These are phyloP conservation scores for Podospora pseudoanserina DNA, from an alignment of 495 filamentous ascomycete genomes.

Conservation along the genomic window DNA sequence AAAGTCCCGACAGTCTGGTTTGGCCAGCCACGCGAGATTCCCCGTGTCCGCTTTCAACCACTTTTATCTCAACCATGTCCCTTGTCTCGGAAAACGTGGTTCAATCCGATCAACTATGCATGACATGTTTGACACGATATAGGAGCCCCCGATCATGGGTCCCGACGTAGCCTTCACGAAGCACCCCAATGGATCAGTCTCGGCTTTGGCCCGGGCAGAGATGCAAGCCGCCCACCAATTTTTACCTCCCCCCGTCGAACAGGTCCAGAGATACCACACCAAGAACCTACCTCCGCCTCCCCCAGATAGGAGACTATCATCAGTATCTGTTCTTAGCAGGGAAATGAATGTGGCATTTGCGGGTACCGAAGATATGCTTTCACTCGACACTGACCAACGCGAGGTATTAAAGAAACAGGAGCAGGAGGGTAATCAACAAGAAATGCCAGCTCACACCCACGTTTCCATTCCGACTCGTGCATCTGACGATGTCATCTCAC, in stretches of 20 bases:
- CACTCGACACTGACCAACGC: neutral
- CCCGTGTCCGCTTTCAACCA: neutral
- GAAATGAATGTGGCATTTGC: constrained; percentile 24
- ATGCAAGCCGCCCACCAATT: neutral
- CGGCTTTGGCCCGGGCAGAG: neutral
- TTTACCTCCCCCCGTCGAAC: constrained; percentile 17
- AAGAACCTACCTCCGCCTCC: constrained; percentile 25
- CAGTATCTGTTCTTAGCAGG: constrained; percentile 24
- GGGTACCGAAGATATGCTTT: constrained; percentile 13
- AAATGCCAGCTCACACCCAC: neutral
- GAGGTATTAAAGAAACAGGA: neutral
- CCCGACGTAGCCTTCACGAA: neutral
- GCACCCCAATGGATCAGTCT: neutral
- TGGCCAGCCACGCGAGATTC: neutral
- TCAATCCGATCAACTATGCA: neutral
- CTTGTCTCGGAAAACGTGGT: neutral
- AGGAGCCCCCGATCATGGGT: neutral
- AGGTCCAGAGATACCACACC: constrained; percentile 23
- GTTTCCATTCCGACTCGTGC: neutral
- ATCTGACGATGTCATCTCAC: neutral
- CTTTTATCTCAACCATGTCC: neutral
- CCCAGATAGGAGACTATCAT: constrained; percentile 19
- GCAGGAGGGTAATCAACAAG: neutral
- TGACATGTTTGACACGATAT: neutral
- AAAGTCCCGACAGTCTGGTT: neutral